Evolutionary conservation across 306 rosid genomes (phyloP), one percentile per base, ranked within the genome.

Genomic region (Benincasa hispida): DNA sequence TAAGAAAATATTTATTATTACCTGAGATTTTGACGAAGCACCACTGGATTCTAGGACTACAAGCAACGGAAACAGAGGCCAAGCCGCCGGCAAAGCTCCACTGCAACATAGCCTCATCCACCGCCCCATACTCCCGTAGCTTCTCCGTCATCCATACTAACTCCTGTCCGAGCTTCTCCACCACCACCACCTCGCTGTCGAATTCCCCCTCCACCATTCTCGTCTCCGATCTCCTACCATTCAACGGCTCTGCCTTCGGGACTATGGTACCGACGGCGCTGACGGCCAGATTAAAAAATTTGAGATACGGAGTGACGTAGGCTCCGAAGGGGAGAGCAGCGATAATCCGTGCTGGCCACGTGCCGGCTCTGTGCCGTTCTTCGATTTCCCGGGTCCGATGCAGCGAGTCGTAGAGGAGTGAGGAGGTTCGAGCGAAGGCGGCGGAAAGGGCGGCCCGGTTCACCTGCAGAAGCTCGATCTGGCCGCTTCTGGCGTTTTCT

Each of bases 111-210:
- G 85, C 87, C 25, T 84, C 87, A 10, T 81, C 83, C 32, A 76
- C 66, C 1, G 83, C 85, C 12, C 81, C 87, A 32, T 79, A 84
- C 50, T 63, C 85, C 70, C 78, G 77, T 1, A 84, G 79, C 81
- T 79, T 84, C 6, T 42, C 21, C 8, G 76, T 37, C 34, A 81
- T 84, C 87, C 87, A 84, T 0, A 84, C 15, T 18, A 84, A 27
- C 68, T 84, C 87, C 67, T 84, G 81, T 7, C 69, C 83, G 4
- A 84, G 61, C 81, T 84, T 84, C 81, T 84, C 87, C 32, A 67
- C 87, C 15, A 76, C 80, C 81, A 25, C 53, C 34, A 75, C 74
- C 28, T 81, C 85, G 22, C 74, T 70, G 1, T 25, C 79, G 56
- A 5, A 56, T 65, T 59, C 56, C 18, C 53, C 74, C 61, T 35